Evolutionary conservation across 371 early-diverging fungal genomes (phyloP), one percentile per base, ranked within the genome.

Genomic region (Nematocida ausubeli): DNA sequence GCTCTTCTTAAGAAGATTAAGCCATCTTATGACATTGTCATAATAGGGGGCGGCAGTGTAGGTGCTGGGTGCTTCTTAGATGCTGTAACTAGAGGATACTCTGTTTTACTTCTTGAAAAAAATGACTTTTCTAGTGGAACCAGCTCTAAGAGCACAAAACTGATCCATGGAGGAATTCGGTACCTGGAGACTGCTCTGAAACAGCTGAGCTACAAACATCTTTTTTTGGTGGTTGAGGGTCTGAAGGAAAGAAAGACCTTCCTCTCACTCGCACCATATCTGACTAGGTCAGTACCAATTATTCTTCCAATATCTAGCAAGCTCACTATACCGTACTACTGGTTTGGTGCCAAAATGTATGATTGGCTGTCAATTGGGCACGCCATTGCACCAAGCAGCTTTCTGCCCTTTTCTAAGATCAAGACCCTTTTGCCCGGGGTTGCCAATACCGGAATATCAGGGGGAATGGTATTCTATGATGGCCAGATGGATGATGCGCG

Each of bases 81-180:
- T 87, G 99, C 95, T 24, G 93, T 92, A 2, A 91, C 95, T 5
- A 88, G 98, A 54, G 99, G 99, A 54, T 87, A 96, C 42, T 92
- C 90, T 37, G 96, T 95, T 4, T 95, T 95, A 5, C 84, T 97
- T 82, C 93, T 98, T 2, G 99, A 98, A 85, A 87, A 92, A 63
- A 92, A 93, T 82, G 99, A 98, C 87, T 97, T 94, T 88, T 89
- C 94, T 19, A 89, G 92, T 87, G 94, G 92, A 55, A 96, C 97
- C 1, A 92, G 92, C 39, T 95, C 95, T 2, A 89, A 95, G 80
- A 92, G 92, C 22, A 97, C 99, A 4, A 98, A 98, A 83, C 88
- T 98, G 14, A 92, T 98, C 24, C 99, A 98, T 83, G 99, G 99
- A 70, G 99, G 99, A 82, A 95, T 98, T 42, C 89, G 99, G 65